A percentile compares a stretch with the other conserved stretches of the same genome.
Evolutionary conservation across 2,329 filamentous ascomycete genomes (phyloP).

Genomic region (Aspergillus sp.): DNA sequence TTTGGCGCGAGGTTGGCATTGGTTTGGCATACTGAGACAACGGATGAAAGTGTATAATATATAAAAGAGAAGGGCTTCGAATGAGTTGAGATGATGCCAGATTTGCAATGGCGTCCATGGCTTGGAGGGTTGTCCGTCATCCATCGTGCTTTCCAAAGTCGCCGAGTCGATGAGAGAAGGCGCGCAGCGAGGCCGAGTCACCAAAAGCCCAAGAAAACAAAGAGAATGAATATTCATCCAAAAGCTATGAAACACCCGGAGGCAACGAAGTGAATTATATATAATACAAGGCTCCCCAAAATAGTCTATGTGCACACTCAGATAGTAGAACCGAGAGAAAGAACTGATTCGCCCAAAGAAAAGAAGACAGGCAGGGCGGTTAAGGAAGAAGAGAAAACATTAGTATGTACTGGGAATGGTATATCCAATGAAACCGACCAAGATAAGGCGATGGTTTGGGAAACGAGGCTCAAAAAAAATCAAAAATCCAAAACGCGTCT

Average conservation of each 20-base stretch:
- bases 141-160: slow-evolving; percentile 1
- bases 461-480: slow-evolving; percentile 8
- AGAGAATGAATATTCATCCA: not conserved
- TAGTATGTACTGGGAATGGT: slow-evolving; percentile 21
- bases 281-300: slow-evolving; percentile 8
- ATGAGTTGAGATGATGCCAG: too few relatives aligned
- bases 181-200: not conserved
- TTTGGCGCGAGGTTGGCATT: not conserved
- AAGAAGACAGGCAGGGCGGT: slow-evolving; percentile 1
- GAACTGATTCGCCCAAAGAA: slow-evolving; percentile 1
- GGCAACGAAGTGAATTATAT: not conserved
- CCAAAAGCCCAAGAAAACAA: not conserved
- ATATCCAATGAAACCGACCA: slow-evolving; percentile 8
- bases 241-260: not conserved
- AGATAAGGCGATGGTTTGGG: not conserved
- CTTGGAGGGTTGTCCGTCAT: not conserved
- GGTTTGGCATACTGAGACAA: not conserved
- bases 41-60: not conserved
- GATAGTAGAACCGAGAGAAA: slow-evolving; percentile 6
- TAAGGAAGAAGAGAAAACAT: slow-evolving; percentile 9
- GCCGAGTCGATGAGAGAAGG: not conserved
- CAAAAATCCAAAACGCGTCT: slow-evolving; percentile 13
- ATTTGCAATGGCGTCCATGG: not conserved
- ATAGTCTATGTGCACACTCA: slow-evolving; percentile 14
- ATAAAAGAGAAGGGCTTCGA: not conserved